Evolutionary conservation across 495 filamentous ascomycete species (phyloP).

Genomic region (Penicillium maclennaniae): DNA sequence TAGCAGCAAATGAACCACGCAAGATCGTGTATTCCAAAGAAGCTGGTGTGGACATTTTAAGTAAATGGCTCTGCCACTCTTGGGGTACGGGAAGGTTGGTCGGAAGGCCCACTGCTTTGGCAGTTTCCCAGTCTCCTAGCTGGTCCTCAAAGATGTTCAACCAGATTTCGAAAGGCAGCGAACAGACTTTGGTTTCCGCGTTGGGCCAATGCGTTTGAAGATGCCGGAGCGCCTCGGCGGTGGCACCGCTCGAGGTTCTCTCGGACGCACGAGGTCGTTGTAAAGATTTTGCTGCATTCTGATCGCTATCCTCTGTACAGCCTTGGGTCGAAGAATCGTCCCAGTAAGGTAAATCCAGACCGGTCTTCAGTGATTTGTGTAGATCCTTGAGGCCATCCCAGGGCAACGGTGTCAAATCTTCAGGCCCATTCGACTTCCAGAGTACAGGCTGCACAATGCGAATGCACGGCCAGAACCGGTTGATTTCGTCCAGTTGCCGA

Average conservation of each 20-base stretch:
- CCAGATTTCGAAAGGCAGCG: constrained; percentile 82
- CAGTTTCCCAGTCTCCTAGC: constrained; percentile 83
- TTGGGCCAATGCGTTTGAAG: constrained; percentile 27
- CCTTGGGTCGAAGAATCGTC: constrained; percentile 2
- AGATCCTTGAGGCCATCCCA: constrained; percentile 68
- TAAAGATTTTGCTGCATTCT: constrained; percentile 2
- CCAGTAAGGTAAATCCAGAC: constrained; percentile 26
- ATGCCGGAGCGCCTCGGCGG: constrained; percentile 50
- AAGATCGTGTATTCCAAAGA: constrained; percentile 79
- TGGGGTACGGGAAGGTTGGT: constrained; percentile 67
- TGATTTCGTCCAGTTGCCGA: constrained; percentile 75
- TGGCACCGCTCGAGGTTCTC: constrained; percentile 56
- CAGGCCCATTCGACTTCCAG: constrained; percentile 61
- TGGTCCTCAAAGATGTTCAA: constrained; percentile 74
- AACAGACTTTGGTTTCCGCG: constrained; percentile 19
- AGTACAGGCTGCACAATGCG: constrained; percentile 65
- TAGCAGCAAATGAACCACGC: constrained; percentile 59
- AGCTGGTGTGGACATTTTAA: constrained; percentile 49
- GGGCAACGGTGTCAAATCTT: constrained; percentile 46
- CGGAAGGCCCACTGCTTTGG: constrained; percentile 73
- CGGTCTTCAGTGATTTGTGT: constrained; percentile 60
- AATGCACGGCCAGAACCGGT: constrained; percentile 79
- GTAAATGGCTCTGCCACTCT: constrained; percentile 62
- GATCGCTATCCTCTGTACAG: background rate
- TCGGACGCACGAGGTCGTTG: constrained; percentile 33